phyloP scores from a whole-genome alignment of 2,329 filamentous ascomycete species.

The Pseudodiploospora longispora region DNA sequence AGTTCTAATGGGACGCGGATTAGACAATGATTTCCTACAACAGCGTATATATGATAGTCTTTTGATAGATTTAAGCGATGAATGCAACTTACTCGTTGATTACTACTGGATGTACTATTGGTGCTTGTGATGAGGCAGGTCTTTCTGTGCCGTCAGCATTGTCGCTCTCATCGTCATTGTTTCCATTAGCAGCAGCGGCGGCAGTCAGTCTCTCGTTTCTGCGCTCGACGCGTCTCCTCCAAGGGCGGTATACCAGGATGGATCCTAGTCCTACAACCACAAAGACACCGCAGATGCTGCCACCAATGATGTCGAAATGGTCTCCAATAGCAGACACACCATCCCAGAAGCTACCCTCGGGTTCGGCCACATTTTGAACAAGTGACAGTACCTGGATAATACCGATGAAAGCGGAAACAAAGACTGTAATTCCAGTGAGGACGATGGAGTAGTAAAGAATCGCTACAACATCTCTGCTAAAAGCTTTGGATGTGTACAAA shows the following conservation, averaged over 20 bases:
- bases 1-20: background rate
- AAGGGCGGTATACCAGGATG: constrained; percentile 69
- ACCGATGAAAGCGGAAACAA: constrained; percentile 80
- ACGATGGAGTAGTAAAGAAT: constrained; percentile 92
- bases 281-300: constrained; percentile 78
- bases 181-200: constrained; percentile 8
- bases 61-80: no score
- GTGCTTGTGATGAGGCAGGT: background rate
- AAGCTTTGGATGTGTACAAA: constrained; percentile 73
- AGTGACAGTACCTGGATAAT: constrained; percentile 76
- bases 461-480: constrained; percentile 75
- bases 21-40: no score
- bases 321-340: constrained; percentile 70
- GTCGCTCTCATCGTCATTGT: background rate
- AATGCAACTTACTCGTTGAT: no score
- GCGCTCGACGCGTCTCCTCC: constrained; percentile 48
- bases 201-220: constrained; percentile 10
- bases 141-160: background rate
- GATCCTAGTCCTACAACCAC: constrained; percentile 67
- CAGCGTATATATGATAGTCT: no score
- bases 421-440: constrained; percentile 72
- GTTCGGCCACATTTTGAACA: constrained; percentile 65
- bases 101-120: no score
- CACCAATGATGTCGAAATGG: constrained; percentile 79
- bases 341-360: constrained; percentile 78